These are phyloP conservation scores for Aspergillus ustus DNA, from an alignment of 2,329 filamentous ascomycete genomes.

Conservation along the genomic window DNA sequence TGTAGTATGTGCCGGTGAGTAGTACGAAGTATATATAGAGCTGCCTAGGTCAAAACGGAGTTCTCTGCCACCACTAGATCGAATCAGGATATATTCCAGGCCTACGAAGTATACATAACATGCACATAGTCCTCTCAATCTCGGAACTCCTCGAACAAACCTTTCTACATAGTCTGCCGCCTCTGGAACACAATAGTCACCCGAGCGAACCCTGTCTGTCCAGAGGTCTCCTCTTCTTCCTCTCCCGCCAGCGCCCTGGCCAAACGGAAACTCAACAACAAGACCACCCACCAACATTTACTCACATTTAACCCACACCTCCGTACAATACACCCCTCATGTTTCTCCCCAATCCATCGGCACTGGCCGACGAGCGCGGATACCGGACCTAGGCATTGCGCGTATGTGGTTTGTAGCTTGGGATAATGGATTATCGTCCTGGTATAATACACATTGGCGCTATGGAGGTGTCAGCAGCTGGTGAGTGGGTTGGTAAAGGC, in stretches of 20 bases:
- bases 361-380: background rate
- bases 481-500: background rate
- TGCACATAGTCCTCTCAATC: background rate
- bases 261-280: background rate
- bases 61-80: too few relatives aligned
- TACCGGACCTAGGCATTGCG: background rate
- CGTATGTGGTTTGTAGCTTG: background rate
- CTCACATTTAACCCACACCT: background rate
- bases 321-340: background rate
- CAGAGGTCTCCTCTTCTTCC: background rate
- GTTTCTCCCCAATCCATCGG: background rate
- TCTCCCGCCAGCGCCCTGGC: too few relatives aligned
- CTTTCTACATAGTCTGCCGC: conserved; percentile 4
- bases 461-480: background rate
- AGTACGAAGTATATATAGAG: too few relatives aligned
- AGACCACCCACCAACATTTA: background rate
- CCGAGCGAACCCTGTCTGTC: background rate
- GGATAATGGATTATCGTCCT: background rate
- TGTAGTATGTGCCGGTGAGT: too few relatives aligned
- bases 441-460: background rate
- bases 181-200: conserved; percentile 3
- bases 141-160: conserved; percentile 13
- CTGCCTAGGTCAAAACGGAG: too few relatives aligned
- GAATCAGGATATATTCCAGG: too few relatives aligned
- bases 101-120: background rate